These are phyloP conservation scores for Cercospora sp. DNA, from an alignment of 2,329 filamentous ascomycete genomes.

Conservation along the genomic window DNA sequence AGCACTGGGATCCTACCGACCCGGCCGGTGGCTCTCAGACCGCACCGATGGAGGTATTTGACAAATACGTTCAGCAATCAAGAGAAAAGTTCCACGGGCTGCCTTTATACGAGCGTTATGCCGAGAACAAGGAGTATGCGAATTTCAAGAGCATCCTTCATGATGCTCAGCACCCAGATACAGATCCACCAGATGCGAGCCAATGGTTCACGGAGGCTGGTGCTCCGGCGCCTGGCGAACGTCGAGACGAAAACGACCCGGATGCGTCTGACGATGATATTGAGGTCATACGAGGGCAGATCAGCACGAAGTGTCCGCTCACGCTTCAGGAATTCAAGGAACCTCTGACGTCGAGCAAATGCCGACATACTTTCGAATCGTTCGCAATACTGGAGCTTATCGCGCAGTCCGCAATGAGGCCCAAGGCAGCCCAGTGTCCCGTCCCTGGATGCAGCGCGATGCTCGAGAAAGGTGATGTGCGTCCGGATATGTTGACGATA, in stretches of 20 bases:
- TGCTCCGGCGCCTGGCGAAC: constrained; percentile 45
- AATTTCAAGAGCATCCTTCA: constrained; percentile 63
- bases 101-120: constrained; percentile 51
- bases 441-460: constrained; percentile 62
- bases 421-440: constrained; percentile 58
- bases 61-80: constrained; percentile 41
- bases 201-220: constrained; percentile 60
- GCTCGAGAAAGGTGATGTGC: constrained; percentile 56
- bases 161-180: constrained; percentile 57
- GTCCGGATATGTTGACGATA: constrained; percentile 56
- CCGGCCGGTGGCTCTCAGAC: constrained; percentile 41
- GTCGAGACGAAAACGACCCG: constrained; percentile 36
- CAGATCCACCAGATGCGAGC: constrained; percentile 53
- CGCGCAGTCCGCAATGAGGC: constrained; percentile 24
- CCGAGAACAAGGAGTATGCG: constrained; percentile 60
- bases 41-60: constrained; percentile 42
- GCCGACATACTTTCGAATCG: constrained; percentile 73
- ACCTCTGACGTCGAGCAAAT: constrained; percentile 66
- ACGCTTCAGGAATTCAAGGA: constrained; percentile 64
- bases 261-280: constrained; percentile 66
- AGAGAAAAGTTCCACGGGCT: constrained; percentile 47
- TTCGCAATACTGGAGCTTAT: constrained; percentile 60
- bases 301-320: constrained; percentile 69
- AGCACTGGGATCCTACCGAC: constrained; percentile 43
- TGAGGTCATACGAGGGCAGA: constrained; percentile 62